A percentile compares a stretch with the other conserved stretches of the same genome.
Evolutionary conservation across 495 filamentous ascomycete genomes (phyloP).

Genomic region (Astrothelium macrocarpum): DNA sequence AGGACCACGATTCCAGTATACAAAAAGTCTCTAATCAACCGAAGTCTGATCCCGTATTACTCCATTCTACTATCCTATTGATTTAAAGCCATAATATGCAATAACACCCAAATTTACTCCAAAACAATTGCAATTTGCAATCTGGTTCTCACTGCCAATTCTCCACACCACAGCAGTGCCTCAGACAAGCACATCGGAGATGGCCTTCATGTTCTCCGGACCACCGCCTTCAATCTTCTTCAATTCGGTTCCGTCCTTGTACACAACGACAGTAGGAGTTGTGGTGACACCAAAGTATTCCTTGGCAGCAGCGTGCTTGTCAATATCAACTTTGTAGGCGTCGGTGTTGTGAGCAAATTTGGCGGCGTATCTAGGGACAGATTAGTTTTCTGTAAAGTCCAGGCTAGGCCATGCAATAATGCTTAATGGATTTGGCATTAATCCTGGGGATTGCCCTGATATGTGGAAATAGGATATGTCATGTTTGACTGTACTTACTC

Average conservation of each 20-base stretch:
- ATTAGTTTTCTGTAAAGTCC: neutral
- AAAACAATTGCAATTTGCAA: too few relatives aligned
- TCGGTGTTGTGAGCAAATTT: slow-evolving; percentile 20
- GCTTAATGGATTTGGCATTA: too few relatives aligned
- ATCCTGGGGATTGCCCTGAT: too few relatives aligned
- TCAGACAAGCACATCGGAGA: slow-evolving; percentile 6
- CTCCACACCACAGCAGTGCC: too few relatives aligned
- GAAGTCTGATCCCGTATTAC: neutral
- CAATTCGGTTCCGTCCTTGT: slow-evolving; percentile 22
- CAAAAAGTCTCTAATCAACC: neutral
- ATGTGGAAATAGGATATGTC: neutral
- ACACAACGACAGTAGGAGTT: slow-evolving; percentile 21
- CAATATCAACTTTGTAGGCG: slow-evolving; percentile 20
- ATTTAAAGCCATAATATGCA: neutral
- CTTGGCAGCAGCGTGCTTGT: slow-evolving; percentile 17
- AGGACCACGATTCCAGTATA: neutral
- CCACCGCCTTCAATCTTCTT: slow-evolving; percentile 20
- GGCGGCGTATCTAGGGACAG: slow-evolving; percentile 14
- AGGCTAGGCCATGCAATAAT: neutral
- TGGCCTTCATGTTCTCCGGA: slow-evolving; percentile 16
- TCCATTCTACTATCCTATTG: neutral
- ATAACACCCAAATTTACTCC: too few relatives aligned
- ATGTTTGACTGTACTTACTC: slow-evolving; percentile 15
- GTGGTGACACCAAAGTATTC: slow-evolving; percentile 20
- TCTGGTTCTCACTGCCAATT: too few relatives aligned